phyloP scores from a whole-genome alignment of 495 filamentous ascomycete species.

The Darksidea phi region DNA sequence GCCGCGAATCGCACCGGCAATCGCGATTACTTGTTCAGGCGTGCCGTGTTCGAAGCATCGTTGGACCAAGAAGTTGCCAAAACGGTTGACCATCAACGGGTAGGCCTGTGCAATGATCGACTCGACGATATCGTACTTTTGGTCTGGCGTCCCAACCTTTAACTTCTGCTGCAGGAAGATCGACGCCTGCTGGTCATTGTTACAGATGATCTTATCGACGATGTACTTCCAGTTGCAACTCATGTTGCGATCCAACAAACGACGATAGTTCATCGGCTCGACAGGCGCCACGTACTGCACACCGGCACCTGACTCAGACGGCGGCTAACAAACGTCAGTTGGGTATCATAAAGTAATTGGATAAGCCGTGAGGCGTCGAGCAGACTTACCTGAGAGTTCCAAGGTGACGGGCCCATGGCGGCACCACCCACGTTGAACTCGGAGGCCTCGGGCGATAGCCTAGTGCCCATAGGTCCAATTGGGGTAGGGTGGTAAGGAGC shows the following conservation, averaged over 20 bases:
- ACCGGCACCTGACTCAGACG: constrained; percentile 10
- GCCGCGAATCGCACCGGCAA: constrained; percentile 91
- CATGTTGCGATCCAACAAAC: constrained; percentile 90
- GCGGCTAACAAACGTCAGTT: constrained; percentile 8
- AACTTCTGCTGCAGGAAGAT: constrained; percentile 99
- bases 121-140: constrained; percentile 95
- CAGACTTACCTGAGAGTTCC: constrained; percentile 51
- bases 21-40: constrained; percentile 88
- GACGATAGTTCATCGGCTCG: constrained; percentile 96
- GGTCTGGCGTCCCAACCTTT: constrained; percentile 90
- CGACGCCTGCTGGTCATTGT: constrained; percentile 97
- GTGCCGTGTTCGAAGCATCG: constrained; percentile 98
- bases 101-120: constrained; percentile 96
- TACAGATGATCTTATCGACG: constrained; percentile 98
- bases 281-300: constrained; percentile 72
- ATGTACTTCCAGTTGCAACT: constrained; percentile 99
- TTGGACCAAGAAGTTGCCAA: constrained; percentile 97
- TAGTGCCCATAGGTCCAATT: constrained; percentile 74
- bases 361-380: constrained; percentile 1
- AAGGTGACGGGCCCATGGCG: constrained; percentile 45
- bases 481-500: constrained; percentile 65
- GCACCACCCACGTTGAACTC: constrained; percentile 62
- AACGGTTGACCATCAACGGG: constrained; percentile 93
- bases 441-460: constrained; percentile 78
- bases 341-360: neutral